Evolutionary conservation across 2,329 filamentous ascomycete species (phyloP), one percentile per base, ranked within the genome.

Genomic region (Beauveria rudraprayagi): DNA sequence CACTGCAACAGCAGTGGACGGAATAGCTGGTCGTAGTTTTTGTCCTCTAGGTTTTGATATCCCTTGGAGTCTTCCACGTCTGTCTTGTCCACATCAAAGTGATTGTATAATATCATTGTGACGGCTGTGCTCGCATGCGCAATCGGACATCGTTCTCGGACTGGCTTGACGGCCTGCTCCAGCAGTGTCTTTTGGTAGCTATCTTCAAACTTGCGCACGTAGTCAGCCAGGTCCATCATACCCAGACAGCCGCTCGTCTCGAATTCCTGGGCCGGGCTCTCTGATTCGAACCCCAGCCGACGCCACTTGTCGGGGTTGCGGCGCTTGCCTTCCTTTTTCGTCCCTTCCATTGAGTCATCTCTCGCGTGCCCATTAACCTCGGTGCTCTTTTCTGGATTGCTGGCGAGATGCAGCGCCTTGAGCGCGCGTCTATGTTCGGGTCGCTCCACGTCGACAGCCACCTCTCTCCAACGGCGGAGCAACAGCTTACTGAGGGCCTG

Each of bases 211-310:
- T 92, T 96, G 69, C 89, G 85, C 54, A 96, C 91, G 71, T 91
- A 99, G 73, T 97, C 92, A 2, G 92, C 91, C 69, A 99, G 75
- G 72, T 99, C 94, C 92, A 99, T 97, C 84, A 99, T 91, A 30
- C 94, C 94, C 59, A 99, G 75, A 71, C 92, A 97, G 0, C 94
- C 94, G 30, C 90, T 89, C 44, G 84, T 79, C 22, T 91, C 87
- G 70, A 99, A 97, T 67, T 99, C 94, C 67, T 83, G 82, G 0
- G 87, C 87, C 3, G 94, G 94, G 66, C 84, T 92, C 73, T 99
- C 94, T 0, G 89, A 88, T 72, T 94, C 89, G 69, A 99, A 99
- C 3, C 94, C 94, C 47, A 99, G 74, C 59, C 92, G 83, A 67
- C 92, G 83, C 94, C 94, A 99, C 72, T 97, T 97, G 69, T 95